phyloP scores from a whole-genome alignment of 257 asterid genomes.

The Scutellaria minor region DNA sequence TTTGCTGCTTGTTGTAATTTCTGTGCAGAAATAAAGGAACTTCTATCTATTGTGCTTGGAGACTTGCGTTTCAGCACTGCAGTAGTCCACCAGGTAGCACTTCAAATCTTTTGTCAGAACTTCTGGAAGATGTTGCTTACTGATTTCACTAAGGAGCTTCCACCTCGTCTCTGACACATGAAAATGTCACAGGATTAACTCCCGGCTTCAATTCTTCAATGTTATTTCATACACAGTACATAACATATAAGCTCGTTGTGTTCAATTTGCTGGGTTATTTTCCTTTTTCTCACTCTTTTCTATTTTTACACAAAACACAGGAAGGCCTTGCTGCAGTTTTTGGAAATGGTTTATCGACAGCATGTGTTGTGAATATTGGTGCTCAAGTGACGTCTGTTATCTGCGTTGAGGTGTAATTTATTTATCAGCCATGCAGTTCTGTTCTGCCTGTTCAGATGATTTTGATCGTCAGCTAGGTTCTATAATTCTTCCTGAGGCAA shows the following conservation, averaged over 20 bases:
- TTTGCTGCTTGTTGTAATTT: conserved; percentile 35
- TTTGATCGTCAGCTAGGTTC: conserved; percentile 23
- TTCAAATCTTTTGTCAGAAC: conserved; percentile 23
- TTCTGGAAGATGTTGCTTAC: conserved; percentile 14
- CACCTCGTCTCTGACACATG: conserved; percentile 14
- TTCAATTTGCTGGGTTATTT: conserved; percentile 22
- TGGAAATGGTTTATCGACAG: conserved; percentile 95
- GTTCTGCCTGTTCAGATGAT: conserved; percentile 2
- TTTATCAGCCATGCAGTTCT: conserved; percentile 26
- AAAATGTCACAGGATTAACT: conserved; percentile 25
- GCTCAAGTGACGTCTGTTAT: conserved; percentile 94
- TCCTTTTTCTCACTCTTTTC: conserved; percentile 4
- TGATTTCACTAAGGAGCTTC: conserved; percentile 17
- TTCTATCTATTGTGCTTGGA: conserved; percentile 77
- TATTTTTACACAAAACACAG: conserved; percentile 44
- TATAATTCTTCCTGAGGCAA: conserved; percentile 10
- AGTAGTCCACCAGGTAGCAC: conserved; percentile 92
- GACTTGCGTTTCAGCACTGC: conserved; percentile 83
- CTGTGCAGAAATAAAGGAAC: conserved; percentile 84
- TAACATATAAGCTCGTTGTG: background rate
- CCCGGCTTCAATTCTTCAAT: conserved; percentile 18
- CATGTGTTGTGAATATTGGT: conserved; percentile 92
- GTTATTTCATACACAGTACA: conserved; percentile 26
- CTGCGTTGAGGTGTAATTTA: conserved; percentile 80
- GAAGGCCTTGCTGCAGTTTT: conserved; percentile 98